Base-by-base conservation (phyloP, 2,329 filamentous ascomycete genomes). In the Cladosporium cucumerinum region DNA sequence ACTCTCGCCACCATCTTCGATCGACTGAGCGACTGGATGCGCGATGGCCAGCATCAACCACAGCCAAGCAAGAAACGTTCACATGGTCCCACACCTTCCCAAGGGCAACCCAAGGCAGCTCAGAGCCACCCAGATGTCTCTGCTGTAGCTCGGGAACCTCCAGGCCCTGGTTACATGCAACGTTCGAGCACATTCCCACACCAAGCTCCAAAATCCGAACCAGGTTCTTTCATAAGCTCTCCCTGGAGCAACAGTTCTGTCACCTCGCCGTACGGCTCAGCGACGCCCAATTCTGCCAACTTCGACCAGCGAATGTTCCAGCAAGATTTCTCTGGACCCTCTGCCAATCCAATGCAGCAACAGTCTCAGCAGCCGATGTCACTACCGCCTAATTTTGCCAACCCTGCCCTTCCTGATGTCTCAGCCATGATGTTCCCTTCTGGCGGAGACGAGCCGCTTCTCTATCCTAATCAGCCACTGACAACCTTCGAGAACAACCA, bases 1-100 rank as follows among this genome's bases (percentile, higher is more conserved):
- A 89, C 91, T 48, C 82, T 99, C 30, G 86, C 87, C 74, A 92
- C 84, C 57, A 83, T 97, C 8, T 97, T 98, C 75, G 91, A 95
- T 66, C 87, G 93, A 73, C 79, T 98, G 0, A 92, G 93, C 0
- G 88, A 73, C 32, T 78, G 75, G 74, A 73, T 76, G 71, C 81
- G 85, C 36, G 79, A 82, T 65, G 81, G 78, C 57, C 78, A 79
- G 25, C 69, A 74, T 18, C 79, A 79, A 54, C 74, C 79, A 12
- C 64, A 70, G 8, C 75, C 78, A n/a, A 78, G 77, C 34, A 81
- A 79, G 65, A 80, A 84, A 69, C 83, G 85, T 68, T 78, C 82
- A n/a, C 62, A 64, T 43, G 52, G 36, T 10, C 48, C 61, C 14
- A 12, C 51, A 18, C 18, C 51, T 36, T 2, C 32, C 5, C 12